These are phyloP conservation scores for Thielaviopsis ethacetica DNA, from an alignment of 2,329 filamentous ascomycete species.

Conservation along the genomic window DNA sequence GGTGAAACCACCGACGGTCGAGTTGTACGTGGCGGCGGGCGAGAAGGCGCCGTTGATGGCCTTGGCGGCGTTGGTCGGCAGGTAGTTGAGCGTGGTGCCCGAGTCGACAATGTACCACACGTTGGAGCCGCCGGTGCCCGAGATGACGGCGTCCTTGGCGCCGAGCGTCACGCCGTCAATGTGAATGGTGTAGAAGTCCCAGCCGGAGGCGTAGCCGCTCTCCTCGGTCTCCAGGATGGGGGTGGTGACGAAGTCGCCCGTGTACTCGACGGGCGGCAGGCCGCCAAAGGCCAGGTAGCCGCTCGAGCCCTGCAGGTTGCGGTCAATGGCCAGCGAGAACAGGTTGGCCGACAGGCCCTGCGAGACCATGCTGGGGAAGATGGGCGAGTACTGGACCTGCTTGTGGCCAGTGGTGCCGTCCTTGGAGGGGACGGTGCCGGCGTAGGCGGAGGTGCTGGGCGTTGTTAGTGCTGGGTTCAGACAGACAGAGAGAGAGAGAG, in stretches of 20 bases:
- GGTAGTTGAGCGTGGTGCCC: conserved; percentile 17
- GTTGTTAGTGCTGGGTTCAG: background rate
- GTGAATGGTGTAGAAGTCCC: conserved; percentile 13
- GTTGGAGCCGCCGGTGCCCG: conserved; percentile 11
- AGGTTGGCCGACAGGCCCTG: conserved; percentile 1
- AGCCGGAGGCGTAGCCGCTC: background rate
- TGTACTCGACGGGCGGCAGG: conserved; percentile 5
- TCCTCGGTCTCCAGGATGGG: conserved; percentile 6
- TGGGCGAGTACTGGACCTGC: conserved; percentile 3
- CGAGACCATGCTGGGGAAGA: conserved; percentile 6
- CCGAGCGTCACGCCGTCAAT: conserved; percentile 13
- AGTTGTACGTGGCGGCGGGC: conserved; percentile 15
- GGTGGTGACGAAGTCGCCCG: conserved; percentile 3
- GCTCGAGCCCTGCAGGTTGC: background rate
- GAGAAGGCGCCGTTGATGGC: conserved; percentile 15
- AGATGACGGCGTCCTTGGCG: conserved; percentile 10
- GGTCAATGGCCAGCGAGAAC: conserved; percentile 5
- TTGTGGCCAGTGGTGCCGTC: background rate
- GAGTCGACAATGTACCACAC: conserved; percentile 15
- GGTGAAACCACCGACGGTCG: conserved; percentile 16
- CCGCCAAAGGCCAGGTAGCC: conserved; percentile 9
- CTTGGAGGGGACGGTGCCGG: background rate
- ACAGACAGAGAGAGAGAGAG: background rate
- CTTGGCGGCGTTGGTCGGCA: conserved; percentile 16
- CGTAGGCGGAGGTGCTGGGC: conserved; percentile 3